Evolutionary conservation across 2,329 filamentous ascomycete species (phyloP), one percentile per base, ranked within the genome.

Genomic region (Canariomyces notabilis): DNA sequence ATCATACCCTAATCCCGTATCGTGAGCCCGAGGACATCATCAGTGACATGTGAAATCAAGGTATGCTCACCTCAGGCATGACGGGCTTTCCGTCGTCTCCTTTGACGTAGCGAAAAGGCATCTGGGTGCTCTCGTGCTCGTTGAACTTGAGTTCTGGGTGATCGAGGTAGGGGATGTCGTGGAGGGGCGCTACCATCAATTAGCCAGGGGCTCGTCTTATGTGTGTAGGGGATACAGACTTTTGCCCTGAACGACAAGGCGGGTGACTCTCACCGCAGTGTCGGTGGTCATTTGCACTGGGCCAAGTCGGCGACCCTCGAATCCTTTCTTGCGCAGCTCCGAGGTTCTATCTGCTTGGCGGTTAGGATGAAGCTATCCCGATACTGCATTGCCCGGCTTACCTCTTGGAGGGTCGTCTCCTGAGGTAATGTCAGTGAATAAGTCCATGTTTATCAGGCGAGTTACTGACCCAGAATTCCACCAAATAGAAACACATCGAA

Each of bases 261-360:
- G 80, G 23, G 93, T 97, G 36, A 96, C 91, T 56, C 93, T 79
- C 41, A 96, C 93, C 4, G 93, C 93, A 16, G 93, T 98, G 65
- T 98, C 93, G 4, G 93, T 98, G 3, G 93, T 97, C 91, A 98
- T 96, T 68, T 98, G 93, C 58, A 90, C 84, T 6, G 91, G 88
- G 0, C 93, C 93, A 22, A 98, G 74, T 48, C 93, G 79, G 43
- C 93, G 82, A 48, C 91, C 89, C 48, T 83, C 75, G 59, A 95
- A 98, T 3, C 93, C 93, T 64, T 97, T 95, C 67, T 88, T 89
- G 42, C 93, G 82, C 58, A 98, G 72, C 66, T 98, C 93, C n/a
- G 87, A 91, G 4, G 93, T 98, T 52, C 93, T 84, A 68, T 97
- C 91, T 94, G 48, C 6, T 31, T 12, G 16, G 37, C 26, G 29